Evolutionary conservation across 1,284 basidiomycete genomes (phyloP).

Genomic region (Wallemia mellicola): DNA sequence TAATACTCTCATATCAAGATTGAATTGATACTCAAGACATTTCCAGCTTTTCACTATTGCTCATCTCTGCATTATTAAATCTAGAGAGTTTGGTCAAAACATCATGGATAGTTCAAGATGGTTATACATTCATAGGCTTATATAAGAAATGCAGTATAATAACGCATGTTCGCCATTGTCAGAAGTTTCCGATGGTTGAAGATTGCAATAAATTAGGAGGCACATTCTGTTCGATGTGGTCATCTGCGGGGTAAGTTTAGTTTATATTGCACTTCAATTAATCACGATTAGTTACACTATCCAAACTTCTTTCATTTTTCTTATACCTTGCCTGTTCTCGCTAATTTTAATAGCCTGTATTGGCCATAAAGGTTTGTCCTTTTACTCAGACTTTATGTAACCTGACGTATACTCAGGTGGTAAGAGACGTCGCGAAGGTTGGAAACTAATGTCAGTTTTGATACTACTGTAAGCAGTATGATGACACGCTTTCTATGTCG

Average conservation of each 20-base stretch:
- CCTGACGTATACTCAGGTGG: too few species aligned
- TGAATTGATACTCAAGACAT: too few species aligned
- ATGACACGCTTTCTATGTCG: too few species aligned
- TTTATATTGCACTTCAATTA: too few species aligned
- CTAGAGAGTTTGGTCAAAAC: not conserved
- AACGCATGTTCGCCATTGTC: not conserved
- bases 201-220: not conserved
- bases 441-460: not conserved
- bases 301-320: not conserved
- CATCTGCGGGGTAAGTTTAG: too few species aligned
- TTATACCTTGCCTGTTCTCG: not conserved
- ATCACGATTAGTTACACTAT: too few species aligned
- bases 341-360: not conserved
- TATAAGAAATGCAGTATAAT: not conserved
- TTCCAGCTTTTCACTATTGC: not conserved
- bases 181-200: not conserved
- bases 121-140: too few species aligned
- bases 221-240: not conserved
- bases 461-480: not conserved
- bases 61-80: not conserved
- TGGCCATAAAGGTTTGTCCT: too few species aligned
- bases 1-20: too few species aligned
- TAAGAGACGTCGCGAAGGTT: not conserved
- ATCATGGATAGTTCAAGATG: not conserved
- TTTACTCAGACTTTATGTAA: too few species aligned